phyloP scores from a whole-genome alignment of 2,329 filamentous ascomycete species.

The Cercospora janseana region DNA sequence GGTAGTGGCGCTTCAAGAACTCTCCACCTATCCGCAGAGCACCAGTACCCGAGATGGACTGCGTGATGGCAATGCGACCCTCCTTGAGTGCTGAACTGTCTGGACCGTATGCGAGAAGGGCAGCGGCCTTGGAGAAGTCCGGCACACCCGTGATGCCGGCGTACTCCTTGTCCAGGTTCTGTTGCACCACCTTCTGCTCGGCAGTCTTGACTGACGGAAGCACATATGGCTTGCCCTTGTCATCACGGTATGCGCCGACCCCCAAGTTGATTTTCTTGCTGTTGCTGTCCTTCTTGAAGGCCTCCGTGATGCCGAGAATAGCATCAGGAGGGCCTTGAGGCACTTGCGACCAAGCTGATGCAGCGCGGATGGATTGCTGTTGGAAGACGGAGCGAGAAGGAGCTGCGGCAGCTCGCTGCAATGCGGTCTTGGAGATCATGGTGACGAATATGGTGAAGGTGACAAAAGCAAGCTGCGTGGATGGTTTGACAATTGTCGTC shows the following conservation, averaged over 20 bases:
- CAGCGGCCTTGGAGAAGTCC: constrained; percentile 88
- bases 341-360: constrained; percentile 86
- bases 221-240: constrained; percentile 96
- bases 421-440: constrained; percentile 35
- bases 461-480: constrained; percentile 4
- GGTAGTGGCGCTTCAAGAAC: constrained; percentile 90
- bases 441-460: constrained; percentile 12
- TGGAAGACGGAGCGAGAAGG: constrained; percentile 27
- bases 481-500: too few species aligned
- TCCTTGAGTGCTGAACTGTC: constrained; percentile 72
- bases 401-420: constrained; percentile 34
- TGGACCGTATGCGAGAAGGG: constrained; percentile 82
- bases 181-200: constrained; percentile 78
- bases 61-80: constrained; percentile 82
- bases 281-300: constrained; percentile 95
- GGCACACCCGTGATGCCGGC: constrained; percentile 95
- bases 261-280: constrained; percentile 97
- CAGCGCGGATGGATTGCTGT: constrained; percentile 54
- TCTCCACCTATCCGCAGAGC: constrained; percentile 91
- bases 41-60: constrained; percentile 97
- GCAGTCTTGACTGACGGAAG: constrained; percentile 88
- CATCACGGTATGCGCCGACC: constrained; percentile 98
- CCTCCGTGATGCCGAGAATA: constrained; percentile 84
- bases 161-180: constrained; percentile 91
- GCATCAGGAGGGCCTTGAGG: constrained; percentile 89